Evolutionary conservation across 176 grass and related monocot genomes (phyloP), one percentile per base, ranked within the genome.

Genomic region (Oryza nivara): DNA sequence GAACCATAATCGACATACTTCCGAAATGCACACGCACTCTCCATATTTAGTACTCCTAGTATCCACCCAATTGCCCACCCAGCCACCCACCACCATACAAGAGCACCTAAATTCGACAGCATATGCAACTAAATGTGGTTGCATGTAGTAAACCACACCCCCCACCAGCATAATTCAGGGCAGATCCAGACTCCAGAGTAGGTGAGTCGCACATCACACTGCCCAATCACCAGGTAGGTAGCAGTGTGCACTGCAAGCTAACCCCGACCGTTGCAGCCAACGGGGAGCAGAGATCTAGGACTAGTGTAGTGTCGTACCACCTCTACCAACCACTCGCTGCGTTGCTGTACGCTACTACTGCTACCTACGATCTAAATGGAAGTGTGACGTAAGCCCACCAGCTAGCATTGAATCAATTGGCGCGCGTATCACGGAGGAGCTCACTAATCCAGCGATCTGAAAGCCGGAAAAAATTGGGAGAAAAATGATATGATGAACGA

Each of bases 171-270:
- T 60, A 25, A 7, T 76, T 69, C 68, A 0, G 15, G 13, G 45
- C 56, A 83, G 67, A 77, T 83, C 80, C 43, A 48, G 40, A 41
- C 40, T 41, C 40, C 7, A 41, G 20, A 1, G 54, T 69, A 13
- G 17, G 61, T 45, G 70, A 28, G 70, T 47, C 23, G 30, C 30
- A 25, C 44, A 83, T 13, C 23, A 6, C 13, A 76, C 82, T 58
- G 9, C 2, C 19, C 38, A 23, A 70, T 75, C 26, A 68, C 47
- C 20, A 63, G 3, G 58, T 74, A 64, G 82, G 20, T 74, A 41
- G 30, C 30, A 32, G 76, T n/a, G 82, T 80, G 44, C 9, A 85
- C 52, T 54, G 43, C 65, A 84, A 82, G 79, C 51, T 76, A 67
- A 70, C 60, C 60, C 25, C 12, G 22, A 56, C 10, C 17, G 17